phyloP scores from a whole-genome alignment of 164 flowering plant species.

The Magnolia officinalis region DNA sequence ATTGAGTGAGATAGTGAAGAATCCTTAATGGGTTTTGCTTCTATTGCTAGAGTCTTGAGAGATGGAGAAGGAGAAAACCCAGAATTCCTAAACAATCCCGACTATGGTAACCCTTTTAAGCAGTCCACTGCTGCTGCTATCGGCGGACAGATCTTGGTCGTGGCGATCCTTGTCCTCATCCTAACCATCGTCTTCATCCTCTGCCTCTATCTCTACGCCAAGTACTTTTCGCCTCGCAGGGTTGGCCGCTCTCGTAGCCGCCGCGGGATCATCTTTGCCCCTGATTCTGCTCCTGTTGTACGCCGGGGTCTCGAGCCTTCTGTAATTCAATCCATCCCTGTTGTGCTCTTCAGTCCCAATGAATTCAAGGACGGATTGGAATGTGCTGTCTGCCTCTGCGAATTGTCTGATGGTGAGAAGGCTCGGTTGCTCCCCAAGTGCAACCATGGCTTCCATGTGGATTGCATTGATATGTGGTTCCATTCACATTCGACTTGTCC shows the following conservation, averaged over 20 bases:
- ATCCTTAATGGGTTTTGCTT: background rate
- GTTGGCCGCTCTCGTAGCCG: slow-evolving; percentile 7
- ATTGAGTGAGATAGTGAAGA: background rate
- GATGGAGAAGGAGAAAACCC: background rate
- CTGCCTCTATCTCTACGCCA: slow-evolving; percentile 70
- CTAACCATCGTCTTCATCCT: slow-evolving; percentile 54
- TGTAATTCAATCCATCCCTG: slow-evolving; percentile 21
- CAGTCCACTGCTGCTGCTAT: slow-evolving; percentile 11
- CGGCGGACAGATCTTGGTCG: slow-evolving; percentile 61
- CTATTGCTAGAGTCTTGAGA: background rate
- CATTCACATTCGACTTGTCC: slow-evolving; percentile 67
- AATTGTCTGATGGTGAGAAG: slow-evolving; percentile 47
- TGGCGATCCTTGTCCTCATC: slow-evolving; percentile 49
- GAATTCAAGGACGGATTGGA: slow-evolving; percentile 43
- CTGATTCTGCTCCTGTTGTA: slow-evolving; percentile 26
- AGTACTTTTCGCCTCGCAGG: slow-evolving; percentile 52
- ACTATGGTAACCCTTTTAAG: background rate
- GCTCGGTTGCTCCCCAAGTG: slow-evolving; percentile 50
- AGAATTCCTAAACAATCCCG: no score
- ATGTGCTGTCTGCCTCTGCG: slow-evolving; percentile 59
- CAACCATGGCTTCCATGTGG: slow-evolving; percentile 60
- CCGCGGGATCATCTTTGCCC: slow-evolving; percentile 48
- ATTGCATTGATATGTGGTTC: slow-evolving; percentile 72
- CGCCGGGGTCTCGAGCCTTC: slow-evolving; percentile 10
- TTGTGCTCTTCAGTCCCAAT: slow-evolving; percentile 19